phyloP scores from a whole-genome alignment of 768 basidiomycete genomes.

The Psilocybe subaeruginosa region DNA sequence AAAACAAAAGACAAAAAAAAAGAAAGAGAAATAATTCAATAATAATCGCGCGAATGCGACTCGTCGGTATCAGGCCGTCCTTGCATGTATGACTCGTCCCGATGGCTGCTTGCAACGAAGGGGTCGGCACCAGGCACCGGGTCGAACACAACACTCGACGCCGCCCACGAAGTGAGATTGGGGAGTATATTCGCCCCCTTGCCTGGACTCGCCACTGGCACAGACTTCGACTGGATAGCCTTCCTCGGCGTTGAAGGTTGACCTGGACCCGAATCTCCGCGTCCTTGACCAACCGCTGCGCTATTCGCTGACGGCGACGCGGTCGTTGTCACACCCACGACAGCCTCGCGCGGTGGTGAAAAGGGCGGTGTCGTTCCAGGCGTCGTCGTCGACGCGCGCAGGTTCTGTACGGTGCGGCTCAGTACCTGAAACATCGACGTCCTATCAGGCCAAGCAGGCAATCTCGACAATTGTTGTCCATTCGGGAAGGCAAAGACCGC shows the following conservation, averaged over 20 bases:
- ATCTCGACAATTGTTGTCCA: slow-evolving; percentile 2
- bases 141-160: slow-evolving; percentile 29
- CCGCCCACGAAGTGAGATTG: slow-evolving; percentile 30
- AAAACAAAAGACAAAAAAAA: not conserved
- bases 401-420: slow-evolving; percentile 55
- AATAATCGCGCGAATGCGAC: slow-evolving; percentile 28
- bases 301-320: not conserved
- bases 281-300: not conserved
- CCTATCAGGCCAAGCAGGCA: slow-evolving; percentile 39
- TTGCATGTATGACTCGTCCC: slow-evolving; percentile 37
- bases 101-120: slow-evolving; percentile 35
- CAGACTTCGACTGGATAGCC: not conserved
- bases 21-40: slow-evolving; percentile 16
- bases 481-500: not conserved
- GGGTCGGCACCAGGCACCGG: slow-evolving; percentile 26
- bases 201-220: slow-evolving; percentile 11
- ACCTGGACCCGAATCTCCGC: not conserved
- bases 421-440: slow-evolving; percentile 57
- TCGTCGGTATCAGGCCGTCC: slow-evolving; percentile 15
- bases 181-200: slow-evolving; percentile 20
- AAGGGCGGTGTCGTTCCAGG: slow-evolving; percentile 16
- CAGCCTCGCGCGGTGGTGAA: slow-evolving; percentile 1
- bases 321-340: not conserved
- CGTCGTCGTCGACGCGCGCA: slow-evolving; percentile 31
- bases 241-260: slow-evolving; percentile 14